A percentile compares a stretch with the other conserved stretches of the same genome.
These are phyloP conservation scores for Trichosanthes cucumerina DNA, from an alignment of 306 rosid genomes.

Conservation along the genomic window DNA sequence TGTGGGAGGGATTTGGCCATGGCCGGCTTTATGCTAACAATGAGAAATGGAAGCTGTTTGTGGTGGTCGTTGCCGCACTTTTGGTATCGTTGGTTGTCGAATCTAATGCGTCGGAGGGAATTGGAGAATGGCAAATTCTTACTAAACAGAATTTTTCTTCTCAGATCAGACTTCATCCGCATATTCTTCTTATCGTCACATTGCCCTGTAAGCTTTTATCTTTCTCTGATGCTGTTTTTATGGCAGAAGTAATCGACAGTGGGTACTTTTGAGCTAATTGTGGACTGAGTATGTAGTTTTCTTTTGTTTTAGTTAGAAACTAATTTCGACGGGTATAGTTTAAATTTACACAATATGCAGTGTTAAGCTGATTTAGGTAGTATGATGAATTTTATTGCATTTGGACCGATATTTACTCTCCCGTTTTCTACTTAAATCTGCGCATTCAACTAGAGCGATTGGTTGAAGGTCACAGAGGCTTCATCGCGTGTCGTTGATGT, in stretches of 20 bases:
- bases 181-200: conserved; percentile 59
- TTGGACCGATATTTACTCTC: neutral
- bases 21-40: neutral
- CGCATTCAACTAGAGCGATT: neutral
- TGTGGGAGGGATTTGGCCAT: neutral
- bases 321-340: neutral
- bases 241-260: neutral
- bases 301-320: neutral
- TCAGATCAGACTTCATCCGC: conserved; percentile 72
- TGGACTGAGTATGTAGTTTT: neutral
- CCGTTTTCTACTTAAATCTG: neutral
- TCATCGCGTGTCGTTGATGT: neutral
- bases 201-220: conserved; percentile 45
- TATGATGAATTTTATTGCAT: neutral
- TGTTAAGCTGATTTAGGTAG: neutral
- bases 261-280: neutral
- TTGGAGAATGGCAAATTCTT: conserved; percentile 57
- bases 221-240: neutral
- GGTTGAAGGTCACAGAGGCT: neutral
- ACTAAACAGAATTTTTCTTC: conserved; percentile 76
- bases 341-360: neutral
- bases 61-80: neutral
- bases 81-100: neutral
- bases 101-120: conserved; percentile 16
- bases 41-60: conserved; percentile 8